These are phyloP conservation scores for Albophoma yamanashiensis DNA, from an alignment of 2,329 filamentous ascomycete genomes.

Conservation along the genomic window DNA sequence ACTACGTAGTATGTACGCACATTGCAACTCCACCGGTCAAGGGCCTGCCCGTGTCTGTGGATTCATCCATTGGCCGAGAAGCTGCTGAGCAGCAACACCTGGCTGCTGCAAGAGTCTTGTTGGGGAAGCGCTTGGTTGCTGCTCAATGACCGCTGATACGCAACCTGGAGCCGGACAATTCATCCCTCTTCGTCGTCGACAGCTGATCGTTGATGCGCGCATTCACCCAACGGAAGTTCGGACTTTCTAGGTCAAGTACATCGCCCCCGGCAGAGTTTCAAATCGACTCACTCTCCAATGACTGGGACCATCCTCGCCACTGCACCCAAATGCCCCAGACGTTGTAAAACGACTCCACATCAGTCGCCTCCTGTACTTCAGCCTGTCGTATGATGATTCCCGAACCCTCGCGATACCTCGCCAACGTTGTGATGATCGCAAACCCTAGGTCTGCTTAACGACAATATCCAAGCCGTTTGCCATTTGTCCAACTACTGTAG, in stretches of 20 bases:
- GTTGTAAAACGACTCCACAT: neutral
- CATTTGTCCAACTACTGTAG: neutral
- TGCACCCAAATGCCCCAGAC: neutral
- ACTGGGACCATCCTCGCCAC: neutral
- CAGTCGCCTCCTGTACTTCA: neutral
- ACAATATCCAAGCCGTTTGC: neutral
- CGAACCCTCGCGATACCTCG: neutral
- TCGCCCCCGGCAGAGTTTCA: neutral
- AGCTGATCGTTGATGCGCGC: neutral
- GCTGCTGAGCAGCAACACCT: too few species aligned
- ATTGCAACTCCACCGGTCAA: neutral
- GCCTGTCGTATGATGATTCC: neutral
- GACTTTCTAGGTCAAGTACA: neutral
- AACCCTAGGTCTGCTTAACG: neutral
- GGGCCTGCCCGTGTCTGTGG: neutral
- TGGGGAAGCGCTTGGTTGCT: too few species aligned
- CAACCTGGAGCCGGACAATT: neutral
- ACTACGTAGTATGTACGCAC: too few species aligned
- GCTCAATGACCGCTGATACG: neutral
- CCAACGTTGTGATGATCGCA: neutral
- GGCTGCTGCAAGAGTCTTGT: too few species aligned
- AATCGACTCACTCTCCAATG: neutral
- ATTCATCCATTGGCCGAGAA: neutral
- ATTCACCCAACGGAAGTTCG: too few species aligned
- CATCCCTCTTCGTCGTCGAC: too few species aligned